These are phyloP conservation scores for Aquilaria malaccensis DNA, from an alignment of 345 rosid species.

Conservation along the genomic window DNA sequence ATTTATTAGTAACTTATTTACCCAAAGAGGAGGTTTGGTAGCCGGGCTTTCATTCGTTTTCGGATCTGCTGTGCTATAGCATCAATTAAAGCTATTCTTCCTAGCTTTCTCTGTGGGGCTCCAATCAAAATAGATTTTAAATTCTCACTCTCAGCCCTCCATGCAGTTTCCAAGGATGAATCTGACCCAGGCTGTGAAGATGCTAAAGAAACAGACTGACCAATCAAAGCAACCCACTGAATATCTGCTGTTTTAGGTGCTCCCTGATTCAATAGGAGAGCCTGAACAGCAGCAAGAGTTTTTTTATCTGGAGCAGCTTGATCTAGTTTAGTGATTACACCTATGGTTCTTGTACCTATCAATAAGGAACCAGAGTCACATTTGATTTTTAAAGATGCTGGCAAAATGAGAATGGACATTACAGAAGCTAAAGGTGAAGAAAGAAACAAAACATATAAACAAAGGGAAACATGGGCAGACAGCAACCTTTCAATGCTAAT, in stretches of 20 bases:
- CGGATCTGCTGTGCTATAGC: slow-evolving; percentile 70
- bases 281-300: slow-evolving; percentile 69
- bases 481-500: no score
- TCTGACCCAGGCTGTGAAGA: slow-evolving; percentile 70
- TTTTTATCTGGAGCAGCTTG: slow-evolving; percentile 65
- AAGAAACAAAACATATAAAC: not conserved
- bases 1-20: slow-evolving; percentile 10
- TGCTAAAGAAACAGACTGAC: slow-evolving; percentile 74
- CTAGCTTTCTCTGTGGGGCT: slow-evolving; percentile 63
- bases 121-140: slow-evolving; percentile 65
- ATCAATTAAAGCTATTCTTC: slow-evolving; percentile 74
- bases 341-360: slow-evolving; percentile 89
- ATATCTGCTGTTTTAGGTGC: slow-evolving; percentile 74
- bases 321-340: slow-evolving; percentile 92
- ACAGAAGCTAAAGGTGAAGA: not conserved
- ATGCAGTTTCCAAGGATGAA: slow-evolving; percentile 68
- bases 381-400: not conserved
- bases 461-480: not conserved
- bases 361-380: not conserved
- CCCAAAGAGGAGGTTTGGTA: slow-evolving; percentile 75
- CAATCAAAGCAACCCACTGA: slow-evolving; percentile 74
- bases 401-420: not conserved
- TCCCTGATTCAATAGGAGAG: slow-evolving; percentile 63
- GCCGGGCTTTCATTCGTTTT: slow-evolving; percentile 64
- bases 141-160: slow-evolving; percentile 78